Percentiles rank a stretch among this genome's conserved stretches.
phyloP scores from a whole-genome alignment of 73 alveolate species.

The Uronychia setigera region DNA sequence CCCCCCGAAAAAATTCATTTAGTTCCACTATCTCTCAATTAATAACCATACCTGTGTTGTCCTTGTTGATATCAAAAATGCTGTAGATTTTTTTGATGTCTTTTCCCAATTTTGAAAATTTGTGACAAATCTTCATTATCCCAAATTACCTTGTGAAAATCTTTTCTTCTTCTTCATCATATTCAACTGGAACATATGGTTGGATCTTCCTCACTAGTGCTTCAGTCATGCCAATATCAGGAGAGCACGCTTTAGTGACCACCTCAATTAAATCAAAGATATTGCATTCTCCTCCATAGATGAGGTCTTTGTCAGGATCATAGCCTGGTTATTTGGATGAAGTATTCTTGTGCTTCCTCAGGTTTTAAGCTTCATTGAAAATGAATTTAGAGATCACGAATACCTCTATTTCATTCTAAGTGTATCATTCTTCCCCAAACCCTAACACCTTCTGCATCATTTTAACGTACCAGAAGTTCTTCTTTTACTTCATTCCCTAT shows the following conservation, averaged over 20 bases:
- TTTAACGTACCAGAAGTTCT: neutral
- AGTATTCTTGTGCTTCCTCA: neutral
- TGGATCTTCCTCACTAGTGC: neutral
- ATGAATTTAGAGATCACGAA: neutral
- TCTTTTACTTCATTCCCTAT: neutral
- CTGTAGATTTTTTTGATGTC: too few species aligned
- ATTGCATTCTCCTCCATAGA: conserved; percentile 18
- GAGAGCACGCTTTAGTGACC: neutral
- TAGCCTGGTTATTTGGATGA: neutral
- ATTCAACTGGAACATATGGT: neutral
- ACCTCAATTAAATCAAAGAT: conserved; percentile 8
- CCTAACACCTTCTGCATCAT: neutral
- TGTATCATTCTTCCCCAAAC: neutral
- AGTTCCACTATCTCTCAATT: too few species aligned
- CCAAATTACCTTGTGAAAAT: conserved; percentile 6
- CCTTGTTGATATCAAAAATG: too few species aligned
- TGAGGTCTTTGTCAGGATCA: conserved; percentile 13
- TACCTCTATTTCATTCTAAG: conserved; percentile 4
- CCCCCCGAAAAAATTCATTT: neutral
- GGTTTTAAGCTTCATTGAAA: conserved; percentile 10
- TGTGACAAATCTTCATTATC: conserved; percentile 15
- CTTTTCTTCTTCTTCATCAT: neutral
- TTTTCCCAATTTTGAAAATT: conserved; percentile 25
- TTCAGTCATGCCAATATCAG: neutral
- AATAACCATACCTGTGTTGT: too few species aligned